These are phyloP conservation scores for Solanum rostratum DNA, from an alignment of 257 asterid genomes.

Conservation along the genomic window DNA sequence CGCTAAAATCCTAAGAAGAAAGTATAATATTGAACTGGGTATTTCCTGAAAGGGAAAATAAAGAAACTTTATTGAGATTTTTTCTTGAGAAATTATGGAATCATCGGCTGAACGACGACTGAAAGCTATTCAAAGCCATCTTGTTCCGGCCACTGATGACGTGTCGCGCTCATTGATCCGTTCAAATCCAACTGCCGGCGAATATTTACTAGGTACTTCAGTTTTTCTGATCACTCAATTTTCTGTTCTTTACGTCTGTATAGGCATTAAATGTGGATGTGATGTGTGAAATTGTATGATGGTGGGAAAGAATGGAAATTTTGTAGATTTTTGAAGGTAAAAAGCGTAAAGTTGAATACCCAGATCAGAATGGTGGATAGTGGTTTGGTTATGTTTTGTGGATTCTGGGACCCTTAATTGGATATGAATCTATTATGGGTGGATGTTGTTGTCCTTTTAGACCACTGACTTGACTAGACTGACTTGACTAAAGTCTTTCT, in stretches of 20 bases:
- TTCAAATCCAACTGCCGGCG: slow-evolving; percentile 49
- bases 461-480: not conserved
- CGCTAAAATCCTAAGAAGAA: not conserved
- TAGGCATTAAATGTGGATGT: not conserved
- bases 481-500: not conserved
- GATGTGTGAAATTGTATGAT: not conserved
- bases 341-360: not conserved
- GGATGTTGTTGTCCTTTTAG: not conserved
- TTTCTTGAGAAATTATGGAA: slow-evolving; percentile 22
- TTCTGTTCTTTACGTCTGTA: not conserved
- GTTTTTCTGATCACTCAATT: not conserved
- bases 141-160: slow-evolving; percentile 30
- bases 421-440: not conserved
- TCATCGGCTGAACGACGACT: slow-evolving; percentile 57
- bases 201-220: slow-evolving; percentile 42
- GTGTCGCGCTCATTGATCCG: slow-evolving; percentile 25
- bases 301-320: not conserved
- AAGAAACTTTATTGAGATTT: not conserved
- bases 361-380: not conserved
- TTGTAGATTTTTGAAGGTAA: not conserved
- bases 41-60: not conserved
- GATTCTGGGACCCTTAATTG: not conserved
- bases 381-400: not conserved
- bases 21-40: not conserved
- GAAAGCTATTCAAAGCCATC: slow-evolving; percentile 58